Conservation (phyloP, 768 basidiomycete genomes). For the Suillus decipiens region DNA sequence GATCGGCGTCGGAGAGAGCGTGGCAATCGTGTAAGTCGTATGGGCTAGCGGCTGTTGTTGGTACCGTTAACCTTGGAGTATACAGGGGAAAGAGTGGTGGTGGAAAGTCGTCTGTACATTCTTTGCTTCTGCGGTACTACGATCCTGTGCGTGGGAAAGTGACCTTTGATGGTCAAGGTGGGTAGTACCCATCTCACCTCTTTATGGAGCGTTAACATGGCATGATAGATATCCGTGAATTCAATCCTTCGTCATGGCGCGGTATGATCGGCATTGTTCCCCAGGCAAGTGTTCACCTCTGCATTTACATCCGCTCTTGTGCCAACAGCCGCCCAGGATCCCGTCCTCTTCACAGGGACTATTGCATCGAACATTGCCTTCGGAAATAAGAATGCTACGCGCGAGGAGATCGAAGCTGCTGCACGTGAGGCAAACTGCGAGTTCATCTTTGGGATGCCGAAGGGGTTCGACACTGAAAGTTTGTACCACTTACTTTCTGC, state of each 20-base stretch:
- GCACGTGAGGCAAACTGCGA: constrained; percentile 94
- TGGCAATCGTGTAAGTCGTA: constrained; percentile 84
- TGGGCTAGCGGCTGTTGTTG: constrained; percentile 5
- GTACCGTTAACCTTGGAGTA: constrained; percentile 10
- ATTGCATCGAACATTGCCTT: constrained; percentile 96
- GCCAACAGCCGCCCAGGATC: constrained; percentile 48
- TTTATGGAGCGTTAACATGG: constrained; percentile 11
- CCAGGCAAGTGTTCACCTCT: constrained; percentile 46
- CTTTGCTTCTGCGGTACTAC: constrained; percentile 85
- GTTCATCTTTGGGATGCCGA: constrained; percentile 92
- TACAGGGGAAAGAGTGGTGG: constrained; percentile 87
- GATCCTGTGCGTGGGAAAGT: constrained; percentile 83
- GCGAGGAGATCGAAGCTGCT: constrained; percentile 84
- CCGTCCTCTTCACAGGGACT: constrained; percentile 87
- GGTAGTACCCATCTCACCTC: constrained; percentile 15
- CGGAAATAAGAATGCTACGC: constrained; percentile 72
- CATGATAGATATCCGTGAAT: constrained; percentile 77
- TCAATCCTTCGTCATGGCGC: constrained; percentile 86
- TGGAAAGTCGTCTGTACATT: constrained; percentile 92
- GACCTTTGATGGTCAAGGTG: constrained; percentile 85
- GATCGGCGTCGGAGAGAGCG: constrained; percentile 80
- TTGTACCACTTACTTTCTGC: constrained; percentile 28
- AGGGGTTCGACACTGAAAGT: constrained; percentile 94
- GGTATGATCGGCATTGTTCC: constrained; percentile 91
- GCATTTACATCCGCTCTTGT: neutral